These are phyloP conservation scores for Lichtheimia ramosa DNA, from an alignment of 371 early-diverging fungal species.

Conservation along the genomic window DNA sequence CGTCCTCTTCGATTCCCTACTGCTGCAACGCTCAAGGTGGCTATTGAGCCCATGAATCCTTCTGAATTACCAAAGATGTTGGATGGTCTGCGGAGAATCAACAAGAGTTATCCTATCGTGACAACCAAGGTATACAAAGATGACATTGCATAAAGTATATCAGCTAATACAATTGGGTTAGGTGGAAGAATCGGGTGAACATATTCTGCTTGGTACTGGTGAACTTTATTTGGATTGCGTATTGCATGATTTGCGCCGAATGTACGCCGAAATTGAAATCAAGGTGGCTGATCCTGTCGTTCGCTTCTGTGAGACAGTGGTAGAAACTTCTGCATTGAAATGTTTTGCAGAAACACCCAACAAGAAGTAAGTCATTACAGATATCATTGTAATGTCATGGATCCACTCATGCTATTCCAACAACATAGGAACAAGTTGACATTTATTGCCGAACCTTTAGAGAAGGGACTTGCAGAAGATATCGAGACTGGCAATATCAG, in stretches of 20 bases:
- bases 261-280: constrained; percentile 95
- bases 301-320: constrained; percentile 93
- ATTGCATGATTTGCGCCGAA: constrained; percentile 89
- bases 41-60: constrained; percentile 95
- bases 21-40: constrained; percentile 88
- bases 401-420: neutral
- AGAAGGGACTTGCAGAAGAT: constrained; percentile 87
- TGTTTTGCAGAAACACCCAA: constrained; percentile 98
- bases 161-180: constrained; percentile 10
- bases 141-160: neutral
- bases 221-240: constrained; percentile 96
- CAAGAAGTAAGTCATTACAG: constrained; percentile 67
- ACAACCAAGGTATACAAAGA: constrained; percentile 70
- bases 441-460: constrained; percentile 94
- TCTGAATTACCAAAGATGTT: constrained; percentile 97
- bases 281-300: constrained; percentile 97
- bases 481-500: constrained; percentile 79
- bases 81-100: constrained; percentile 92
- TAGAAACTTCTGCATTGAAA: constrained; percentile 91
- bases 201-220: constrained; percentile 91
- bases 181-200: constrained; percentile 97
- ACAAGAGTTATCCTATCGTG: constrained; percentile 92
- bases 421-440: constrained; percentile 84
- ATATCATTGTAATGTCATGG: neutral
- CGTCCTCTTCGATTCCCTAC: constrained; percentile 83